Evolutionary conservation across 306 rosid genomes (phyloP).

Genomic region (Sophora flavescens): DNA sequence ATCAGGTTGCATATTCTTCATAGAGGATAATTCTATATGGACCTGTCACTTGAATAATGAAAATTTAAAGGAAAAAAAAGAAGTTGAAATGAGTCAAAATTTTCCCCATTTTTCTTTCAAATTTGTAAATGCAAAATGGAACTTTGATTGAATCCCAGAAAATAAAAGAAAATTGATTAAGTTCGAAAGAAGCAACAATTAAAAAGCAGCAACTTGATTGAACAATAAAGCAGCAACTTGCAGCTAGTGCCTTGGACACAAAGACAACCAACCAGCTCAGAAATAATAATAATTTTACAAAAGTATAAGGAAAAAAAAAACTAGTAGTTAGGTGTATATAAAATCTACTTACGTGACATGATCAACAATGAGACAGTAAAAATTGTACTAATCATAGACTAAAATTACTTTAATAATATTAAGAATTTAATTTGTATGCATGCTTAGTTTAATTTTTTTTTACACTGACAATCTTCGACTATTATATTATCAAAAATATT

Average conservation of each 20-base stretch:
- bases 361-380: no score
- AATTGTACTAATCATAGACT: no score
- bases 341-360: no score
- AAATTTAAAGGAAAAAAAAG: constrained; percentile 1
- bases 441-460: no score
- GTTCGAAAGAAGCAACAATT: constrained; percentile 11
- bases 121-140: constrained; percentile 18
- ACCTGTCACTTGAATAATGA: neutral
- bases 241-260: constrained; percentile 13
- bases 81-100: neutral
- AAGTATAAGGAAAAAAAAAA: no score
- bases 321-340: no score
- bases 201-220: constrained; percentile 28
- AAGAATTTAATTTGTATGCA: no score
- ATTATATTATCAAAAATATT: no score
- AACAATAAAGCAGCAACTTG: constrained; percentile 38
- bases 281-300: constrained; percentile 6
- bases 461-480: no score
- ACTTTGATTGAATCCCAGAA: neutral
- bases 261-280: neutral
- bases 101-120: neutral
- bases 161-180: neutral
- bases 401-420: no score
- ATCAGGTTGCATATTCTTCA: neutral
- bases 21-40: neutral